Evolutionary conservation across 345 rosid species (phyloP).

Genomic region (Salix viminalis): DNA sequence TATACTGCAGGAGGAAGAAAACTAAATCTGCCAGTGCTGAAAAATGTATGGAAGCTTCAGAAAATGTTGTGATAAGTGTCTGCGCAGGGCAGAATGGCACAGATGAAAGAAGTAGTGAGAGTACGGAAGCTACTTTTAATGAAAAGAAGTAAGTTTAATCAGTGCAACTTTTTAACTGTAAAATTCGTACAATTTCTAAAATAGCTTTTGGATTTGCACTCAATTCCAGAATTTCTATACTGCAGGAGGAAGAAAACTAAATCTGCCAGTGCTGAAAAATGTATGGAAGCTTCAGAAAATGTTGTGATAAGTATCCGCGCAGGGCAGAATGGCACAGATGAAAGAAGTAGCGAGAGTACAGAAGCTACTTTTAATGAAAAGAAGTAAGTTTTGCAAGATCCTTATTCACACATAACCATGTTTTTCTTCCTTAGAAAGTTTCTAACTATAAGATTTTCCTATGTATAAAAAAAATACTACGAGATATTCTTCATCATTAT

Average conservation of each 20-base stretch:
- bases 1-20: conserved; percentile 60
- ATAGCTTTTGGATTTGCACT: not conserved
- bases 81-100: conserved; percentile 25
- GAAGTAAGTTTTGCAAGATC: conserved; percentile 31
- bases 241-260: conserved; percentile 69
- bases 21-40: conserved; percentile 43
- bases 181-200: not conserved
- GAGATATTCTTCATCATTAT: not conserved
- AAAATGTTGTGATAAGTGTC: conserved; percentile 21
- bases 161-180: not conserved
- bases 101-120: conserved; percentile 25
- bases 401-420: not conserved
- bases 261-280: conserved; percentile 41
- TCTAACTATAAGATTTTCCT: not conserved
- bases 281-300: conserved; percentile 20
- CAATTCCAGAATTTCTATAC: not conserved
- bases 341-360: conserved; percentile 20
- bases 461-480: not conserved
- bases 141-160: conserved; percentile 35
- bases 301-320: conserved; percentile 7
- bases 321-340: conserved; percentile 32
- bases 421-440: not conserved
- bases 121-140: conserved; percentile 14
- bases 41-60: conserved; percentile 23
- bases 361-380: conserved; percentile 19